Evolutionary conservation across 1,284 basidiomycete genomes (phyloP).

Genomic region (Leccinum laetum): DNA sequence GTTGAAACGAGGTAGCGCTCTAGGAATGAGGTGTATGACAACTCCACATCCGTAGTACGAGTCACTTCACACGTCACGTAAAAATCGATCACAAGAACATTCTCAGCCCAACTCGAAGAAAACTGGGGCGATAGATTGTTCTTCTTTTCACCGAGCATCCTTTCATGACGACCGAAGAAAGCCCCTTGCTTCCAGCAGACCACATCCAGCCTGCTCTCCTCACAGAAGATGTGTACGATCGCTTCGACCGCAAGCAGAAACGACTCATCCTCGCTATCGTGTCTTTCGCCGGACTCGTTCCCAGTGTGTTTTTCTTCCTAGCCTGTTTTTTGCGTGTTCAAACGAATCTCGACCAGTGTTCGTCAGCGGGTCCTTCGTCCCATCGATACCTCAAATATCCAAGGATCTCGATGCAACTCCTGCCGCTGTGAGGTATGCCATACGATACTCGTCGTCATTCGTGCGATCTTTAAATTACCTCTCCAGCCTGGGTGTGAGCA

Average conservation of each 20-base stretch:
- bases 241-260: slow-evolving; percentile 40
- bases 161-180: not conserved
- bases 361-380: slow-evolving; percentile 45
- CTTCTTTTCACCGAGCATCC: not conserved
- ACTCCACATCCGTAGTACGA: not conserved
- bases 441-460: not conserved
- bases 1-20: not conserved
- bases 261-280: slow-evolving; percentile 41
- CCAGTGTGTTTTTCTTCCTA: slow-evolving; percentile 16
- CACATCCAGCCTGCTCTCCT: not conserved
- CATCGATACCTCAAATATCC: slow-evolving; percentile 46
- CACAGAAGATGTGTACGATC: slow-evolving; percentile 37
- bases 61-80: not conserved
- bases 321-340: not conserved
- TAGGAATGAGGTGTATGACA: not conserved
- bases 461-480: not conserved
- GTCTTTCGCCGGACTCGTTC: slow-evolving; percentile 32
- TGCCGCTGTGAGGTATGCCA: slow-evolving; percentile 41
- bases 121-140: not conserved
- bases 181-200: not conserved
- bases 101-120: not conserved
- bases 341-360: slow-evolving; percentile 36
- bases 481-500: slow-evolving; percentile 27
- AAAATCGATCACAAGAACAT: not conserved
- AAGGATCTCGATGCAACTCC: slow-evolving; percentile 39